Percentiles rank a stretch among this genome's conserved stretches.
These are phyloP conservation scores for Agastache rugosa DNA, from an alignment of 257 asterid genomes.

Conservation along the genomic window DNA sequence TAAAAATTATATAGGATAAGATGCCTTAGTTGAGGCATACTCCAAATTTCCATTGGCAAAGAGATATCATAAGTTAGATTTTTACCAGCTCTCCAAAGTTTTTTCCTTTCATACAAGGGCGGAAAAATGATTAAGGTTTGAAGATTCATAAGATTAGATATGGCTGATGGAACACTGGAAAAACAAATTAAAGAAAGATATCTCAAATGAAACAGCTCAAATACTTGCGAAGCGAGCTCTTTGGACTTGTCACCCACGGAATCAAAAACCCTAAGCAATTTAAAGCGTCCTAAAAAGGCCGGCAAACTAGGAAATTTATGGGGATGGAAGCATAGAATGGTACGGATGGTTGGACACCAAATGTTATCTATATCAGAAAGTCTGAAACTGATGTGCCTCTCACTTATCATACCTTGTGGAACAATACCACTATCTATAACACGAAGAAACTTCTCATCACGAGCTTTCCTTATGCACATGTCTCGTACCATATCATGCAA, in stretches of 20 bases:
- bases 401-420: not conserved
- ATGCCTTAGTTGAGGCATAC: conserved; percentile 22
- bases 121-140: conserved; percentile 22
- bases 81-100: too few relatives aligned
- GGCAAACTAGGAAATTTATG: not conserved
- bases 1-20: not conserved
- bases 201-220: conserved; percentile 14
- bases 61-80: too few relatives aligned
- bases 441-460: conserved; percentile 19
- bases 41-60: conserved; percentile 24
- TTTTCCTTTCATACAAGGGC: too few relatives aligned
- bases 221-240: not conserved
- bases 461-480: conserved; percentile 26
- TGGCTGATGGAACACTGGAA: not conserved
- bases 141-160: conserved; percentile 25
- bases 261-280: too few relatives aligned
- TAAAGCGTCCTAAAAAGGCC: not conserved
- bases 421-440: not conserved
- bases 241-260: too few relatives aligned
- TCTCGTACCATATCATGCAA: conserved; percentile 31
- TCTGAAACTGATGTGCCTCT: not conserved
- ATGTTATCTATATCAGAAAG: not conserved
- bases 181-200: not conserved
- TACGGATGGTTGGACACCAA: not conserved
- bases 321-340: not conserved